These are phyloP conservation scores for Thraustochytrium sp. DNA, from an alignment of 352 stramenopile species.

Conservation along the genomic window DNA sequence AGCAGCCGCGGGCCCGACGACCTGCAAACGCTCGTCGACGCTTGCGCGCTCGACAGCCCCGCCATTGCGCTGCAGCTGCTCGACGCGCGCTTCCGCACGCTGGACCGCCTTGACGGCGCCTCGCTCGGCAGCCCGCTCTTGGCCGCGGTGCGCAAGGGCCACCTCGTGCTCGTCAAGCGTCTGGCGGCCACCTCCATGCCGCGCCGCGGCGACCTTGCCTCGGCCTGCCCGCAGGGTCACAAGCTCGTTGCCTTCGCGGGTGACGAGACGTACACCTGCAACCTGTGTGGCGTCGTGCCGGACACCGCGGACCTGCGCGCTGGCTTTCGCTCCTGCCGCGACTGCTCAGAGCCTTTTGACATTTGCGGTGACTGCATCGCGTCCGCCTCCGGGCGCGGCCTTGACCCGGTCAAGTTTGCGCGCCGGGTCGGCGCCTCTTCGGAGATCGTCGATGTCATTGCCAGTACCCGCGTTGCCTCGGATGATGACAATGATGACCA, in stretches of 20 bases:
- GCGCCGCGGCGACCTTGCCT: neutral
- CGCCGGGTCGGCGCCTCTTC: neutral
- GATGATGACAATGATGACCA: too few relatives aligned
- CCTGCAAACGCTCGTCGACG: neutral
- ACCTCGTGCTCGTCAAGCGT: neutral
- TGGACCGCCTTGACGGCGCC: neutral
- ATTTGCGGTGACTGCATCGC: constrained; percentile 1
- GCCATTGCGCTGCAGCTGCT: neutral
- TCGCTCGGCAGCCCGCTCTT: neutral
- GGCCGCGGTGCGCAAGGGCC: neutral
- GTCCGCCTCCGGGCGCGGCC: neutral
- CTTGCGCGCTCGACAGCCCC: neutral
- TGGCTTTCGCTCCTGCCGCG: neutral
- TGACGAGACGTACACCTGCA: neutral
- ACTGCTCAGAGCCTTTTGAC: neutral
- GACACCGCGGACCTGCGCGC: neutral
- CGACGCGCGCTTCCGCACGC: neutral
- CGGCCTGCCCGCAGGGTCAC: neutral
- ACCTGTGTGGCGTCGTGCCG: neutral
- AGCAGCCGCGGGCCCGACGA: neutral
- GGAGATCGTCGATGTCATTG: neutral
- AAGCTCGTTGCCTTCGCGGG: neutral
- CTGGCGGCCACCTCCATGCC: neutral
- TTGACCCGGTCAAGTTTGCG: neutral
- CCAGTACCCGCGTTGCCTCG: too few relatives aligned